Evolutionary conservation across 805 yeast species (phyloP).

Genomic region (Sungouiozyma ichnusensis): DNA sequence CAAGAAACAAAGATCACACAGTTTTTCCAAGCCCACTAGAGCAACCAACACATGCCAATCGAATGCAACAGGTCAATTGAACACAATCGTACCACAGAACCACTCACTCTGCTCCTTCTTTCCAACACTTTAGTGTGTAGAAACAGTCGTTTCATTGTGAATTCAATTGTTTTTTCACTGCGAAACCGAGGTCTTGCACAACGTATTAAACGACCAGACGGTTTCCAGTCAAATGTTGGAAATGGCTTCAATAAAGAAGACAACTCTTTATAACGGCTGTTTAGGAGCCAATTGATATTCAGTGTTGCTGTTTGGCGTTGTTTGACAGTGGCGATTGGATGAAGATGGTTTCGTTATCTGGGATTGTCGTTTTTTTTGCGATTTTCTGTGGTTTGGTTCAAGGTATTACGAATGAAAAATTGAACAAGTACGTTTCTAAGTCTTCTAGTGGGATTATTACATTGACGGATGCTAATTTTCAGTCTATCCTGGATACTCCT

Average conservation of each 20-base stretch:
- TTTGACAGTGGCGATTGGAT: not conserved
- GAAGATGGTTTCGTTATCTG: not conserved
- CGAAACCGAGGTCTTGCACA: too few species aligned
- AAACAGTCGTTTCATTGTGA: too few species aligned
- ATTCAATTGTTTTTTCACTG: too few species aligned
- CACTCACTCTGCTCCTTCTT: not conserved
- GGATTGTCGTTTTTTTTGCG: constrained; percentile 1
- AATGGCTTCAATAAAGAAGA: too few species aligned
- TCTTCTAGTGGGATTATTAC: constrained; percentile 33
- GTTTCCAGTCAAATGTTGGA: not conserved
- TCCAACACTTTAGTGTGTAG: too few species aligned
- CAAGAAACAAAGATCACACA: not conserved
- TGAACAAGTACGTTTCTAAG: constrained; percentile 21
- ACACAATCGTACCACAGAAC: not conserved
- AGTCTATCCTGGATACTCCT: constrained; percentile 45
- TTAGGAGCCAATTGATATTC: too few species aligned
- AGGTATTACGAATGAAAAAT: constrained; percentile 4
- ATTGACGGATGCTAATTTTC: constrained; percentile 52
- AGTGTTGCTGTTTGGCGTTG: not conserved
- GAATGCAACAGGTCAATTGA: not conserved
- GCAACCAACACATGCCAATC: not conserved
- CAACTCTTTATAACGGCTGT: too few species aligned
- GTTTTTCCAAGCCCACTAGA: not conserved
- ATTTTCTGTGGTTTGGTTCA: not conserved
- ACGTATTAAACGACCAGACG: too few species aligned